A percentile compares a stretch with the other conserved stretches of the same genome.
phyloP scores from a whole-genome alignment of 805 yeast species.

The Kockiozyma suomiensis region DNA sequence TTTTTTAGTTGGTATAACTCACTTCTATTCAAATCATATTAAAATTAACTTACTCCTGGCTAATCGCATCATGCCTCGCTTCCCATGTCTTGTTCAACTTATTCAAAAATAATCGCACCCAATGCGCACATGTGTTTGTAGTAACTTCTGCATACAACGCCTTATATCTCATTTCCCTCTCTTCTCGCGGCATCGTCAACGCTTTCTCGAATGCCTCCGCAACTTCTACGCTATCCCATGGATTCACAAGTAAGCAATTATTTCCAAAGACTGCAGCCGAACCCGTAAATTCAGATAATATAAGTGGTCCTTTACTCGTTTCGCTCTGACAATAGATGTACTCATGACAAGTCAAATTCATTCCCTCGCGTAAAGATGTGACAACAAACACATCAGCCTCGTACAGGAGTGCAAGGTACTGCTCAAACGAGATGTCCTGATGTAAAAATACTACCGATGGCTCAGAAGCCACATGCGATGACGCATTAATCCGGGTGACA shows the following conservation, averaged over 20 bases:
- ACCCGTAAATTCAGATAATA: conserved; percentile 92
- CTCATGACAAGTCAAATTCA: conserved; percentile 96
- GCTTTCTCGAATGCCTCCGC: conserved; percentile 64
- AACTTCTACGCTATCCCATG: conserved; percentile 79
- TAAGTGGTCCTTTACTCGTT: conserved; percentile 62
- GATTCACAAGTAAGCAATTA: conserved; percentile 78
- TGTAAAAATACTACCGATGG: conserved; percentile 81
- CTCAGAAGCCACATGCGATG: conserved; percentile 62
- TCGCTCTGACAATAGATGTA: conserved; percentile 70
- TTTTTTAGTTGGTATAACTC: neutral
- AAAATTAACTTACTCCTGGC: neutral
- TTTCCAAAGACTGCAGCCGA: conserved; percentile 75
- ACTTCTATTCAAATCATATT: neutral
- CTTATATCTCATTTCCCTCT: conserved; percentile 64
- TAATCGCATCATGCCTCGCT: conserved; percentile 6
- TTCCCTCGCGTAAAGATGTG: conserved; percentile 91
- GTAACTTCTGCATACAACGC: conserved; percentile 28
- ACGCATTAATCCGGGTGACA: conserved; percentile 81
- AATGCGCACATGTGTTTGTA: conserved; percentile 32
- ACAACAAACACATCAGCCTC: conserved; percentile 90
- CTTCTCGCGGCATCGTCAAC: conserved; percentile 65
- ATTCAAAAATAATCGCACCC: conserved; percentile 30
- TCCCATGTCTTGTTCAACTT: conserved; percentile 20
- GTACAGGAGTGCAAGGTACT: conserved; percentile 78
- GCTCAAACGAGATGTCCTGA: conserved; percentile 86